Evolutionary conservation across 257 asterid species (phyloP).

Genomic region (Gentiana straminea): DNA sequence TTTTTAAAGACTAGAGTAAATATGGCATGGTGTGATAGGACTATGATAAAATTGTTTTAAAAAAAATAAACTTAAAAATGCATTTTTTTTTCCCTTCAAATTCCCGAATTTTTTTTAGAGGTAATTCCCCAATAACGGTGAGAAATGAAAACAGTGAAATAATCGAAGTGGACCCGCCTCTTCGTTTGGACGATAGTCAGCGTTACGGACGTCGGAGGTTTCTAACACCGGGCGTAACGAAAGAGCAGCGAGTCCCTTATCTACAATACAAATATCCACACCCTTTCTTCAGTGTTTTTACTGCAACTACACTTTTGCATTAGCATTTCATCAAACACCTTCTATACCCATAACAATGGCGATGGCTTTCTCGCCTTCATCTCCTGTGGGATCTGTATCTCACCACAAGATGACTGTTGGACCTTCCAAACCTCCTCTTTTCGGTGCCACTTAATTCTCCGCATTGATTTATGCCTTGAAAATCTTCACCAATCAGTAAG

Average conservation of each 20-base stretch:
- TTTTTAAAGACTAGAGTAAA: too few relatives aligned
- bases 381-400: conserved; percentile 41
- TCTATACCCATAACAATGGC: conserved; percentile 32
- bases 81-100: too few relatives aligned
- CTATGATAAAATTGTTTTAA: too few relatives aligned
- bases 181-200: too few relatives aligned
- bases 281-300: not conserved
- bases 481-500: not conserved
- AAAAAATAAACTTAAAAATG: too few relatives aligned
- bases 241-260: not conserved
- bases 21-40: too few relatives aligned
- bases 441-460: conserved; percentile 5
- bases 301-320: not conserved
- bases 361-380: conserved; percentile 44
- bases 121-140: too few relatives aligned
- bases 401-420: conserved; percentile 24
- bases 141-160: too few relatives aligned
- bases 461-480: not conserved
- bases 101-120: too few relatives aligned
- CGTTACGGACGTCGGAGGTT: too few relatives aligned
- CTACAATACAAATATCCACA: not conserved
- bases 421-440: conserved; percentile 29
- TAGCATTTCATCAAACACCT: conserved; percentile 10
- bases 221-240: too few relatives aligned
- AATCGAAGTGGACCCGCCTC: too few relatives aligned